Base-by-base conservation (phyloP, 371 early-diverging fungal species). In the Haplosporangium sp. region DNA sequence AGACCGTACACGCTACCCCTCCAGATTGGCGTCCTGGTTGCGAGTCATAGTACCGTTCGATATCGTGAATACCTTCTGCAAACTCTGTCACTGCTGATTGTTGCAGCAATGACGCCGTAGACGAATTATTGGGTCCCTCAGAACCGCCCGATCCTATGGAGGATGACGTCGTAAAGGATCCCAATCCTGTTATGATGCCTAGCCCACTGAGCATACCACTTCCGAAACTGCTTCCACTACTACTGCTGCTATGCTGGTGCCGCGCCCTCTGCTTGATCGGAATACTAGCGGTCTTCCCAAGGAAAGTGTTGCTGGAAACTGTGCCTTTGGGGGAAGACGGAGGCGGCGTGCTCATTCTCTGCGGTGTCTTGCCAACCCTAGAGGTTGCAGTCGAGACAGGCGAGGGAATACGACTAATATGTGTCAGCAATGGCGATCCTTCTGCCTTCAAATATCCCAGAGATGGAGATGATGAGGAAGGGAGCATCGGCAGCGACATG, bases 401-500 rank as follows among this genome's bases (percentile, higher is more conserved):
- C 0, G 76, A 75, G 20, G 62, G 67, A 36, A 59, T 51, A 7
- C 70, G 74, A 29, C 59, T 55, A 20, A 41, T 41, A 14, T 64
- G 76, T 5, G 16, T 29, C 13, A 73, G 20, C n/a, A 38, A 43
- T 14, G 64, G 67, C 5, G 77, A 72, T 21, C 66, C 56, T 21
- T 65, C 72, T 2, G 40, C 53, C 20, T 52, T 53, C 8, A 45
- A 41, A 14, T 67, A 59, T 0, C 77, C 72, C 11, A 64, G 41
- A 6, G 29, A 29, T 0, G 75, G 76, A 1, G 76, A 71, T 11
- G 81, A 65, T 2, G 75, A 59, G 6, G 68, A 67, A 5, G 82
- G 76, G 1, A 82, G 50, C 23, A 60, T 64, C 1, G 84, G 84
- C 6, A 82, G 69, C 1, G 84, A 82, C 67, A 84, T 77, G 74